Evolutionary conservation across 805 yeast species (phyloP), one percentile per base, ranked within the genome.

Genomic region (Sugiyamaella qingdaonensis): DNA sequence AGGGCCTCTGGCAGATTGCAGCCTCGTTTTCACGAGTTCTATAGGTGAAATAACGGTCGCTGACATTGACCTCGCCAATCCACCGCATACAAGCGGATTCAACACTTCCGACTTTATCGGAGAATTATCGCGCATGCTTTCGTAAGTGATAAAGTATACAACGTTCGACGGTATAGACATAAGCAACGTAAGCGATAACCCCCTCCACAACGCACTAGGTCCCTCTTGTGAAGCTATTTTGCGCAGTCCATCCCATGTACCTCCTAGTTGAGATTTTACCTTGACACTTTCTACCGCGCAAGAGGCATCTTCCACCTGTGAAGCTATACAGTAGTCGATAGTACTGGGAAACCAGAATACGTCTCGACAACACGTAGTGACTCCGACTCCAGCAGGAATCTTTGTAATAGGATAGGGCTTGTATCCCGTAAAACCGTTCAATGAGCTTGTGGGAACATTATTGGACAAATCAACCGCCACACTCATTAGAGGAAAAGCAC

Each of bases 91-190:
- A 43, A 92, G 68, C 1, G 99, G 97, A 59, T 88, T 89, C 18
- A 81, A 31, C 0, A 73, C 52, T 18, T 61, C 64, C 69, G 69
- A 56, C 7, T 64, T 61, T 19, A 86, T 61, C 0, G 89, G 84
- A 0, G 92, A 83, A n/a, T 75, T 69, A 62, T 88, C 96, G 60
- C 96, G 73, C 46, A 92, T 72, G 55, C 85, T 80, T 61, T 94
- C 99, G 67, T 94, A 94, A 0, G 97, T 96, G 1, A 95, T 86
- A 71, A 89, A 94, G 68, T 94, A 94, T 4, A 94, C 91, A 55
- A 94, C 86, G 61, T 92, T 94, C 0, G 97, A 79, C 1, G 99
- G 99, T 1, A 91, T 77, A 0, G 97, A 88, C 95, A 94, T 94
- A 13, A 65, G 43, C 16, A 94, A 70, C 0, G 95, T 88, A 31